phyloP scores from a whole-genome alignment of 148 eudicot species.

The Spergularia marina region DNA sequence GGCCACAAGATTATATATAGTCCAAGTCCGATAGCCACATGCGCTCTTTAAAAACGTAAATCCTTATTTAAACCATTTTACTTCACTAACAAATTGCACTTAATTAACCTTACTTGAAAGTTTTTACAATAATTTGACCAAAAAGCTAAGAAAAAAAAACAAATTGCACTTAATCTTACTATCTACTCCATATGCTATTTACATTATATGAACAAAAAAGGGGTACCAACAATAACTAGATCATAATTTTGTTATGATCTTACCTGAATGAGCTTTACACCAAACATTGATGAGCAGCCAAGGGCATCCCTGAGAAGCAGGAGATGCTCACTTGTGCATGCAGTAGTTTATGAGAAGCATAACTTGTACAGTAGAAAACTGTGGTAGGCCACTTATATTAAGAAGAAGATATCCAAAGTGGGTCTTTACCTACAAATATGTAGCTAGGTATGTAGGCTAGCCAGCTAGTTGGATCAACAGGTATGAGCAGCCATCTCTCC shows the following conservation, averaged over 20 bases:
- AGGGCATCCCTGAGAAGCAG: slow-evolving; percentile 5
- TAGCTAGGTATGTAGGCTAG: background rate
- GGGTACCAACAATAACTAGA: background rate
- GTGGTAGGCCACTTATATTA: background rate
- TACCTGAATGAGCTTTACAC: background rate
- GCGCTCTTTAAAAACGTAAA: no score
- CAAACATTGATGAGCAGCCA: background rate
- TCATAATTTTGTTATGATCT: background rate
- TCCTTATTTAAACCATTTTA: no score
- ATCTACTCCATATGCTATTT: no score
- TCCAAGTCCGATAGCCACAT: no score
- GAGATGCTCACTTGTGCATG: background rate
- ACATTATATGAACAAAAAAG: no score
- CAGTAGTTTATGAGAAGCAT: background rate
- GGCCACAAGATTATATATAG: no score
- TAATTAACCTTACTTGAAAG: no score
- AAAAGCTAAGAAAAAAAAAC: background rate
- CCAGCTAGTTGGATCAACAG: no score
- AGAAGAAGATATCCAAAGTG: slow-evolving; percentile 1
- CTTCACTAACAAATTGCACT: no score
- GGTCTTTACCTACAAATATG: background rate
- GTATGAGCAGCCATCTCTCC: background rate
- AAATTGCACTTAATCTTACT: no score
- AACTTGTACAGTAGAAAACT: background rate
- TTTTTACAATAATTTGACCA: background rate